Conservation (phyloP, 73 alveolate species). For the Diophrys appendiculata region DNA sequence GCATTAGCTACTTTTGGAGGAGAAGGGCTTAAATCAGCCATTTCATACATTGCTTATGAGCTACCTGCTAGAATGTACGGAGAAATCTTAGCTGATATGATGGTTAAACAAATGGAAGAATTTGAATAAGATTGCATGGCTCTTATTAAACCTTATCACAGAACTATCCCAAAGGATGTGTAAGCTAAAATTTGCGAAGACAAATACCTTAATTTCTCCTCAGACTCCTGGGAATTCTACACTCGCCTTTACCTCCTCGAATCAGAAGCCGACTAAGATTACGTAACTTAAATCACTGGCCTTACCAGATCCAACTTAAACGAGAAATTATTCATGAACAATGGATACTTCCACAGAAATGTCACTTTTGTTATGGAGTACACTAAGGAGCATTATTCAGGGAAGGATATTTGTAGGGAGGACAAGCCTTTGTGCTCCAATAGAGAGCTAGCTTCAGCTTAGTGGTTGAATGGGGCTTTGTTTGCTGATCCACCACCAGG, state of each 20-base stretch:
- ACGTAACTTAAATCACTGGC: not conserved
- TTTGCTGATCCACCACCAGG: conserved; percentile 22
- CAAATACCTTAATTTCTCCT: not conserved
- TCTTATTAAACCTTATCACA: not conserved
- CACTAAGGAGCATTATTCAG: not conserved
- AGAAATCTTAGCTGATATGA: not conserved
- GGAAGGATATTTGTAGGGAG: conserved; percentile 7
- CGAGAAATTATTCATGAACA: not conserved
- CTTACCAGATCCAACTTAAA: not conserved
- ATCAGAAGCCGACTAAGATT: not conserved
- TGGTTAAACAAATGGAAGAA: not conserved
- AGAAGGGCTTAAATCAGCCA: not conserved
- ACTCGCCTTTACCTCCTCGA: not conserved
- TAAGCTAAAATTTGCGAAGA: not conserved
- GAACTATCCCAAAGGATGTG: not conserved
- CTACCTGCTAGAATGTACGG: conserved; percentile 9
- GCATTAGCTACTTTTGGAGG: conserved; percentile 7
- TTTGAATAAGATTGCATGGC: not conserved
- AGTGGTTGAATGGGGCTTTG: conserved; percentile 28
- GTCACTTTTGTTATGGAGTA: not conserved
- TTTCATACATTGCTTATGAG: not conserved
- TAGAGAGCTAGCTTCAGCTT: conserved; percentile 25
- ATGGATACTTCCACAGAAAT: not conserved
- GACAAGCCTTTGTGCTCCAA: conserved; percentile 13
- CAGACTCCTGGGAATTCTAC: conserved; percentile 7